These are phyloP conservation scores for Fusarium nygamai DNA, from an alignment of 2,329 filamentous ascomycete species.

Conservation along the genomic window DNA sequence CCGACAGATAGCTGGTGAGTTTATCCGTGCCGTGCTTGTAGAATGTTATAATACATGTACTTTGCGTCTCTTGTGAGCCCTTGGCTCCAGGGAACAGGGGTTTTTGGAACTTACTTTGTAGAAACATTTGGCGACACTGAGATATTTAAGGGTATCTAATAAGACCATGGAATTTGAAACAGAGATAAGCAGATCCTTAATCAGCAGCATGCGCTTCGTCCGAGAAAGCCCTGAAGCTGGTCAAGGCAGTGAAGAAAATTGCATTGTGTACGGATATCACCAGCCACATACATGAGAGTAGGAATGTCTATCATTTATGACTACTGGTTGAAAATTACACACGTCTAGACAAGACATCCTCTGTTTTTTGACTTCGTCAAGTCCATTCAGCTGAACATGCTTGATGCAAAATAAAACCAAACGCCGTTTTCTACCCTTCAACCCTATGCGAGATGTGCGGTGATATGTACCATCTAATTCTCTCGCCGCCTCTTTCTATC, in stretches of 20 bases:
- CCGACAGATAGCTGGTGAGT: neutral
- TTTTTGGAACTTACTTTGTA: neutral
- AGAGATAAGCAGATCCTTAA: neutral
- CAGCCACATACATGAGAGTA: neutral
- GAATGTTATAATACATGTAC: neutral
- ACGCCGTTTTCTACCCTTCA: slow-evolving; percentile 27
- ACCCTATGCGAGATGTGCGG: slow-evolving; percentile 3
- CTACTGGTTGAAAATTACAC: slow-evolving; percentile 11
- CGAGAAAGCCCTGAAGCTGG: neutral
- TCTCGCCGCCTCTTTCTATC: slow-evolving; percentile 30
- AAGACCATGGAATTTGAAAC: neutral
- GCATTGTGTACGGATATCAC: no score
- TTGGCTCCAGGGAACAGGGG: neutral
- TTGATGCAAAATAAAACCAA: slow-evolving; percentile 27
- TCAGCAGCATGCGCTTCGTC: neutral
- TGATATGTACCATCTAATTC: slow-evolving; percentile 30
- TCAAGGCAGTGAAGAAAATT: neutral
- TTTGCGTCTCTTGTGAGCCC: neutral
- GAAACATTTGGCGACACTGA: neutral
- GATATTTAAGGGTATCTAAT: neutral
- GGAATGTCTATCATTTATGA: slow-evolving; percentile 18
- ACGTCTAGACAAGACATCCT: slow-evolving; percentile 9
- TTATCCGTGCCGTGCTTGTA: neutral
- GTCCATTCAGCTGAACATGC: slow-evolving; percentile 21
- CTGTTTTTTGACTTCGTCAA: neutral